These are phyloP conservation scores for Tieghemostelium lacteum DNA, from an alignment of 78 protist genomes.

Conservation along the genomic window DNA sequence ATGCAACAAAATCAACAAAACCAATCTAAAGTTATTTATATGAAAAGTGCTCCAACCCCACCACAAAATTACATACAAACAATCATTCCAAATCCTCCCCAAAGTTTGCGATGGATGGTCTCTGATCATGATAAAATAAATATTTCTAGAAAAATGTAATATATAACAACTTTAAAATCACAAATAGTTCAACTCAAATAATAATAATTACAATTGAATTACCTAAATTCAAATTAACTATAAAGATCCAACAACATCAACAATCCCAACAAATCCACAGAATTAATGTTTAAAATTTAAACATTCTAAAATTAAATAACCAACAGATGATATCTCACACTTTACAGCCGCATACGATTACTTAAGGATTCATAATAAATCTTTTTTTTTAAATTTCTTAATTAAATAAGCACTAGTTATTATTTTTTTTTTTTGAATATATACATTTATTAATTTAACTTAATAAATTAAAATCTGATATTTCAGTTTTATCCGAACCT, in stretches of 20 bases:
- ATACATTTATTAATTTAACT: too few relatives aligned
- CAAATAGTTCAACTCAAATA: neutral
- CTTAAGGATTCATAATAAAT: neutral
- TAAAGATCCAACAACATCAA: constrained; percentile 4
- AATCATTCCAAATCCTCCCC: too few relatives aligned
- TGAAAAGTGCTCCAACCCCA: too few relatives aligned
- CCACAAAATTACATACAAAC: neutral
- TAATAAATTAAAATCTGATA: neutral
- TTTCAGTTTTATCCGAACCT: neutral
- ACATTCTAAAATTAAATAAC: constrained; percentile 18
- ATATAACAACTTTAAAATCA: neutral
- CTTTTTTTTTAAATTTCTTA: too few relatives aligned
- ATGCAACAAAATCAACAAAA: neutral
- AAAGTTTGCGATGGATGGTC: constrained; percentile 27
- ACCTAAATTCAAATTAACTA: neutral
- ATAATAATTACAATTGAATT: neutral
- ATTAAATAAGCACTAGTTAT: neutral
- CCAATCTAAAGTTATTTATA: neutral
- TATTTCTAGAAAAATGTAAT: constrained; percentile 34
- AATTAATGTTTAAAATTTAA: constrained; percentile 23
- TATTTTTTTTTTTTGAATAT: neutral
- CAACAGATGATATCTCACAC: too few relatives aligned
- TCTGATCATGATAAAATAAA: constrained; percentile 30
- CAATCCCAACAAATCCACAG: constrained; percentile 49
- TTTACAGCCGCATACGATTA: too few relatives aligned